Evolutionary conservation across 1,284 basidiomycete genomes (phyloP), one percentile per base, ranked within the genome.

Genomic region (Ceratobasidium sp.): DNA sequence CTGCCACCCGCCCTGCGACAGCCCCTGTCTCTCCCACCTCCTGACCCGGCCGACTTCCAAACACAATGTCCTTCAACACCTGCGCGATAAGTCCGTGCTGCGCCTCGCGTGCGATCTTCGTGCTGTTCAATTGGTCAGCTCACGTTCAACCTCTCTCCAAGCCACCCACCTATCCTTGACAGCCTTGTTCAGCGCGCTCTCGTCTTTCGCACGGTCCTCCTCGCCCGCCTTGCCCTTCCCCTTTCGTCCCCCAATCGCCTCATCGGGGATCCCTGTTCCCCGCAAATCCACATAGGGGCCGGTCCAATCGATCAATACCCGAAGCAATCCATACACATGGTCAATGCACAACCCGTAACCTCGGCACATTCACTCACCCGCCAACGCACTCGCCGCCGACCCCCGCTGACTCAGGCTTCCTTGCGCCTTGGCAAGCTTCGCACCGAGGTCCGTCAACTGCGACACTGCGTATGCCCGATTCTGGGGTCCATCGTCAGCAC

Each of bases 21-120:
- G 16, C 44, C 49, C 44, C 72, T 38, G 61, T 46, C 44, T 47
- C 44, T 35, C 46, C 58, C 18, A 26, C 43, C 55, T 55, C 73
- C 49, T 44, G 23, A 11, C 73, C 73, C 9, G 74, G 73, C n/a
- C 76, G 69, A 11, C 71, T 59, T 13, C 75, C 74, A 62, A 94
- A 94, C 38, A 94, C 87, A 46, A 93, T 86, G 76, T 96, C 91
- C 80, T 98, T 98, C 78, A 98, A 85, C 3, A 95, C 89, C 80
- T 96, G 95, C 0, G 94, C 85, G 73, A 96, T 92, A 72, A 98
- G 87, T 0, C 94, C 96, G 78, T 98, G 95, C 78, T 96, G 93
- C 0, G 92, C 93, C 79, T 98, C 95, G 9, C 89, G 86, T 0
- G 94, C 89, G 69, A 98, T 92, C 78, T 93, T 94, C 41, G 87